phyloP scores from a whole-genome alignment of 140 eudicot species.

The Senecio squalidus region DNA sequence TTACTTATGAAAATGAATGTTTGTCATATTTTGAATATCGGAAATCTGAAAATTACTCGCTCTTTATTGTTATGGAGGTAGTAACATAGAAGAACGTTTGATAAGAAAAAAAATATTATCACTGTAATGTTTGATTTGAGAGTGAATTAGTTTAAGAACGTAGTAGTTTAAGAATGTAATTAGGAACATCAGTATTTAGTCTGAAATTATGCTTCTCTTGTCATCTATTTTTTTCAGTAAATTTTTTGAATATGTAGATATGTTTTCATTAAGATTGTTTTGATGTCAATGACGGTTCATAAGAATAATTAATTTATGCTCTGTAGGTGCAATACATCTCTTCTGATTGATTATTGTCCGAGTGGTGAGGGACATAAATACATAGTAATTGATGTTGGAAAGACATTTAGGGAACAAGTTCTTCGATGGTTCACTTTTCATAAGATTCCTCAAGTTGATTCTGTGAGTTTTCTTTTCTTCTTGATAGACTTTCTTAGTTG shows the following conservation, averaged over 20 bases:
- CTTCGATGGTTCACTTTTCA: constrained; percentile 86
- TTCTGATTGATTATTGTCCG: constrained; percentile 71
- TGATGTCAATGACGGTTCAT: constrained; percentile 9
- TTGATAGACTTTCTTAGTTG: constrained; percentile 1
- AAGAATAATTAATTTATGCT: constrained; percentile 19
- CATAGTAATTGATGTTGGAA: constrained; percentile 91
- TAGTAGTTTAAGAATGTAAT: background rate
- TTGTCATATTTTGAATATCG: background rate
- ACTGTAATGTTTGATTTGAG: background rate
- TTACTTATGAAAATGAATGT: background rate
- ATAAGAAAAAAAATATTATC: background rate
- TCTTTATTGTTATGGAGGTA: background rate
- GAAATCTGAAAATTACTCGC: background rate
- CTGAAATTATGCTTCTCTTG: background rate
- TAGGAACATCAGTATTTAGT: too few species aligned
- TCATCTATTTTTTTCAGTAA: background rate
- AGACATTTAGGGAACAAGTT: constrained; percentile 96
- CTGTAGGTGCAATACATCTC: constrained; percentile 94
- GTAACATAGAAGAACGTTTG: background rate
- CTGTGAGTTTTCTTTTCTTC: constrained; percentile 56
- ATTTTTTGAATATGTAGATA: background rate
- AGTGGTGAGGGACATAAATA: constrained; percentile 67
- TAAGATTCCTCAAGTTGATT: constrained; percentile 86
- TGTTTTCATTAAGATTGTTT: constrained; percentile 4
- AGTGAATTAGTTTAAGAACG: background rate